A percentile compares a stretch with the other conserved stretches of the same genome.
Conservation (phyloP, 257 asterid species). For the Solanum dulcamara region DNA sequence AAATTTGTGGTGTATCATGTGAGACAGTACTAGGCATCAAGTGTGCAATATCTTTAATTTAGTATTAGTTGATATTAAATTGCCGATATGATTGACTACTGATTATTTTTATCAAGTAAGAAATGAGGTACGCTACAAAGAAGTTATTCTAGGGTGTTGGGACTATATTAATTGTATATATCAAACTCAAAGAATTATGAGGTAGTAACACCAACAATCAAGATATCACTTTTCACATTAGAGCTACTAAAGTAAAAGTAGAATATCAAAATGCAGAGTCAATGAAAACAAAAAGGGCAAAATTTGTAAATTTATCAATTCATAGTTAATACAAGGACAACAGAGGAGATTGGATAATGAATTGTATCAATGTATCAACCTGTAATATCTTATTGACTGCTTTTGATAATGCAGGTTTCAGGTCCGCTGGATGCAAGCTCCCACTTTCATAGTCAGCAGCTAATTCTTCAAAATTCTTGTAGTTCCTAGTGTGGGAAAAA, state of each 20-base stretch:
- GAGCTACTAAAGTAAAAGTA: background rate
- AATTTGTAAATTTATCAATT: background rate
- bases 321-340: background rate
- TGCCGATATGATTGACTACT: background rate
- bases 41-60: background rate
- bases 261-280: background rate
- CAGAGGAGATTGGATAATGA: background rate
- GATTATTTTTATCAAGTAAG: background rate
- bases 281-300: background rate
- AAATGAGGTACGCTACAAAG: background rate
- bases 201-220: background rate
- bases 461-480: constrained; percentile 46
- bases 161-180: background rate
- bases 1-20: background rate
- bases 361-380: constrained; percentile 23
- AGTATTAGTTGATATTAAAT: background rate
- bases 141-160: background rate
- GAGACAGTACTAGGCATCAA: background rate
- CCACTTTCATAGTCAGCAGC: constrained; percentile 67
- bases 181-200: background rate
- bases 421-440: constrained; percentile 79
- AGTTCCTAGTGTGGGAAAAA: constrained; percentile 34
- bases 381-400: constrained; percentile 62
- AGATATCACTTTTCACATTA: background rate
- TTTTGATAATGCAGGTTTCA: constrained; percentile 74